Evolutionary conservation across 495 filamentous ascomycete genomes (phyloP), one percentile per base, ranked within the genome.

Genomic region (Penicillium verhagenii): DNA sequence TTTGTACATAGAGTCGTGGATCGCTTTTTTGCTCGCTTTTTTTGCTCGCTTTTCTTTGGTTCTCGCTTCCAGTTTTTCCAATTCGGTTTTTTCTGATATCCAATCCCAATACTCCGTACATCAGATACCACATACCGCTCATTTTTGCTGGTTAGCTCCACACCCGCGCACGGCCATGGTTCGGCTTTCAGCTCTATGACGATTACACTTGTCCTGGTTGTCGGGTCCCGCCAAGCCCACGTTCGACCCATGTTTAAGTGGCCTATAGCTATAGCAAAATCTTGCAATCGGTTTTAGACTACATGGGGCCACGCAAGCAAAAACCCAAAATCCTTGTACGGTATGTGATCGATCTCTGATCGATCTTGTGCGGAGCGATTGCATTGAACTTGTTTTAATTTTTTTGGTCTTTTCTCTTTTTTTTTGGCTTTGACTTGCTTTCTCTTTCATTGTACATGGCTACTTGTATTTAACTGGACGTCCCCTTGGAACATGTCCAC

Each of bases 401-500:
- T 16, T 50, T 50, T 18, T n/a, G 35, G n/a, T n/a, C n/a, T n/a
- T n/a, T n/a, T n/a, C n/a, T n/a, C n/a, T n/a, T n/a, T n/a, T n/a
- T n/a, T n/a, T n/a, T n/a, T n/a, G n/a, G n/a, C n/a, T n/a, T n/a
- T n/a, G n/a, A n/a, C n/a, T n/a, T n/a, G n/a, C n/a, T n/a, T n/a
- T 35, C 28, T 45, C 16, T 48, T 20, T 25, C 24, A 48, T 18
- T 14, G 28, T n/a, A n/a, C 26, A 3, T 19, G 18, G 18, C 24
- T 49, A 49, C 18, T 24, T 16, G n/a, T 39, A 28, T 26, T 6
- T 35, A 38, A 26, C 38, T 26, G 21, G 13, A 72, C 57, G 7
- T 73, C 68, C 40, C 64, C 58, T 52, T 75, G 66, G 49, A 76
- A 78, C 1, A 52, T 48, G 19, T 71, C 64, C 28, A 74, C 64